Conservation (phyloP, 495 filamentous ascomycete genomes). For the Recurvomyces mirabilis region DNA sequence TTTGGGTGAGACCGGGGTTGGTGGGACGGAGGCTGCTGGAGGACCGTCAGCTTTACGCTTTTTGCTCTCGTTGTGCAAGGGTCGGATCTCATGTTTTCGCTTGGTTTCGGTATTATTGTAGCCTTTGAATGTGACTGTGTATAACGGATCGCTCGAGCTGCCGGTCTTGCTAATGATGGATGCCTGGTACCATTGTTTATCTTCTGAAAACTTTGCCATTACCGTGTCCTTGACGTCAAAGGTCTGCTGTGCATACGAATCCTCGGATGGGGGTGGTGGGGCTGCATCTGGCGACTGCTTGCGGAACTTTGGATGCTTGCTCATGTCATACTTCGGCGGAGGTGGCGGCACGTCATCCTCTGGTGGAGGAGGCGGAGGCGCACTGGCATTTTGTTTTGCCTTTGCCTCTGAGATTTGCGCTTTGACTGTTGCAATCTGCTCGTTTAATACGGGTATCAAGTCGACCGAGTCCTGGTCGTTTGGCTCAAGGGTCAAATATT, state of each 20-base stretch:
- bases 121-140: conserved; percentile 85
- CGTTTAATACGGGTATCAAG: conserved; percentile 3
- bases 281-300: conserved; percentile 33
- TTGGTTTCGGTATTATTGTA: conserved; percentile 82
- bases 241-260: conserved; percentile 29
- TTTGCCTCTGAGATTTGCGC: conserved; percentile 12
- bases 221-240: conserved; percentile 86
- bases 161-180: conserved; percentile 89
- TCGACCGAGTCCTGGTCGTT: conserved; percentile 13
- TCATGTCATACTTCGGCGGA: conserved; percentile 17
- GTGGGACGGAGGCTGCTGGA: conserved; percentile 35
- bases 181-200: conserved; percentile 84
- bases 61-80: conserved; percentile 53
- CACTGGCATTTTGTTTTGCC: background rate
- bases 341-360: conserved; percentile 7
- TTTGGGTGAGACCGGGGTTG: conserved; percentile 21
- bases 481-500: conserved; percentile 14
- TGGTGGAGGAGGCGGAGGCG: conserved; percentile 10
- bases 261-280: conserved; percentile 32
- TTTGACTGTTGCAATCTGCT: conserved; percentile 10
- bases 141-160: conserved; percentile 74
- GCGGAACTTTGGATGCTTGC: conserved; percentile 22
- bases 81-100: conserved; percentile 71
- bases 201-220: conserved; percentile 84
- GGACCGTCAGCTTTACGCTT: conserved; percentile 88